Percentiles rank a stretch among this genome's conserved stretches.
Evolutionary conservation across 257 asterid genomes (phyloP).

Genomic region (Prunella vulgaris): DNA sequence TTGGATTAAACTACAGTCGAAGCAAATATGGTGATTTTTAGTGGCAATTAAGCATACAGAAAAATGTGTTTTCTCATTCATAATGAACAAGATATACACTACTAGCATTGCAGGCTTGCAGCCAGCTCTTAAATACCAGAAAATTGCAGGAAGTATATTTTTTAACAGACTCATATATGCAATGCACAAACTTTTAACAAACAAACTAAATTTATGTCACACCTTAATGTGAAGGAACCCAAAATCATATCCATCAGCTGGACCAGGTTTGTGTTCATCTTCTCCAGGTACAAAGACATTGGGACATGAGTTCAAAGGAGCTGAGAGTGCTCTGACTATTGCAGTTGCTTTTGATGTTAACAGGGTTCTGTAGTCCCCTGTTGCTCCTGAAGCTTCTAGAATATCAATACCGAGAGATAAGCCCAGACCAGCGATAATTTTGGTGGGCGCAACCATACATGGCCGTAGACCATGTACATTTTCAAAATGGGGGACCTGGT

Average conservation of each 20-base stretch:
- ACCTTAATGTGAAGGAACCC: conserved; percentile 99
- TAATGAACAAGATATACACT: background rate
- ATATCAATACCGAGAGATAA: conserved; percentile 93
- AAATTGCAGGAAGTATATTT: background rate
- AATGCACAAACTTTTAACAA: background rate
- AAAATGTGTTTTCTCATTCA: background rate
- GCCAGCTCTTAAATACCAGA: background rate
- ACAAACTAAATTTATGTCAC: background rate
- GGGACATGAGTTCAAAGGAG: conserved; percentile 60
- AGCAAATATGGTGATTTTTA: background rate
- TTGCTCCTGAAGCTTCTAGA: conserved; percentile 96
- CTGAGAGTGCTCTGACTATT: conserved; percentile 75
- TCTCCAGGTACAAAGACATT: conserved; percentile 92
- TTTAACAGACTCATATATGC: background rate
- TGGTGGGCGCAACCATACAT: conserved; percentile 98
- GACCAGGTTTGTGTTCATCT: conserved; percentile 81
- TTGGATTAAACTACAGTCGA: background rate
- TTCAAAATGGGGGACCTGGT: conserved; percentile 83
- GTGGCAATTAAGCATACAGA: background rate
- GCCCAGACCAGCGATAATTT: conserved; percentile 96
- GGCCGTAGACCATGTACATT: conserved; percentile 70
- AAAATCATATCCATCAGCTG: conserved; percentile 75
- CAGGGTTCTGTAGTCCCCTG: conserved; percentile 90
- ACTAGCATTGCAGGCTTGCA: background rate
- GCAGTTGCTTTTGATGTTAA: conserved; percentile 92